A percentile compares a stretch with the other conserved stretches of the same genome.
Conservation (phyloP, 2,329 filamentous ascomycete species). For the Aureobasidium sp. region DNA sequence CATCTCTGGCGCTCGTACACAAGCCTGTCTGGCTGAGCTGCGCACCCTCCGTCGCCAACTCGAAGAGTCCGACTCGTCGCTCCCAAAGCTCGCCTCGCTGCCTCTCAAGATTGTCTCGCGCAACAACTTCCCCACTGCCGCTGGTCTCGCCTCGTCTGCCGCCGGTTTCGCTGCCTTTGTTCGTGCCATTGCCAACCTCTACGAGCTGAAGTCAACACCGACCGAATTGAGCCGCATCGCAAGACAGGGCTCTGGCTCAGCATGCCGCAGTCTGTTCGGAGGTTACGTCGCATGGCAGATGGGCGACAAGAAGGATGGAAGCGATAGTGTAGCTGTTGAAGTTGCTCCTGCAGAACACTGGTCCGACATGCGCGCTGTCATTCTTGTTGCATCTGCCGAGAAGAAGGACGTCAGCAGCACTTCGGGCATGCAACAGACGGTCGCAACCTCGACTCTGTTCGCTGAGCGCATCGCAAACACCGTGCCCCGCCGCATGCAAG, state of each 20-base stretch:
- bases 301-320: slow-evolving; percentile 68
- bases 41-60: slow-evolving; percentile 68
- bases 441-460: slow-evolving; percentile 86
- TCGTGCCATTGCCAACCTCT: slow-evolving; percentile 84
- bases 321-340: slow-evolving; percentile 80
- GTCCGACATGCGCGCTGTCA: slow-evolving; percentile 88
- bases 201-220: slow-evolving; percentile 72
- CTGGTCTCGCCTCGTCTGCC: slow-evolving; percentile 66
- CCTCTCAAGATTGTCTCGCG: slow-evolving; percentile 83
- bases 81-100: slow-evolving; percentile 74
- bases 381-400: slow-evolving; percentile 84
- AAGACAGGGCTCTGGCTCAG: slow-evolving; percentile 87
- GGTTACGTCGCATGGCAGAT: slow-evolving; percentile 94
- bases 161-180: slow-evolving; percentile 63
- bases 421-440: slow-evolving; percentile 94
- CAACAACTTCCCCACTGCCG: slow-evolving; percentile 99
- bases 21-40: slow-evolving; percentile 86
- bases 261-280: slow-evolving; percentile 86
- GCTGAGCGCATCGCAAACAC: slow-evolving; percentile 64
- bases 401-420: slow-evolving; percentile 95
- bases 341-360: slow-evolving; percentile 86
- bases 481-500: slow-evolving; percentile 74
- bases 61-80: slow-evolving; percentile 62
- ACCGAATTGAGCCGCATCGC: slow-evolving; percentile 83
- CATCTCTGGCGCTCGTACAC: slow-evolving; percentile 80